Evolutionary conservation across 768 basidiomycete genomes (phyloP), one percentile per base, ranked within the genome.

Genomic region (Leccinum rimulosum): DNA sequence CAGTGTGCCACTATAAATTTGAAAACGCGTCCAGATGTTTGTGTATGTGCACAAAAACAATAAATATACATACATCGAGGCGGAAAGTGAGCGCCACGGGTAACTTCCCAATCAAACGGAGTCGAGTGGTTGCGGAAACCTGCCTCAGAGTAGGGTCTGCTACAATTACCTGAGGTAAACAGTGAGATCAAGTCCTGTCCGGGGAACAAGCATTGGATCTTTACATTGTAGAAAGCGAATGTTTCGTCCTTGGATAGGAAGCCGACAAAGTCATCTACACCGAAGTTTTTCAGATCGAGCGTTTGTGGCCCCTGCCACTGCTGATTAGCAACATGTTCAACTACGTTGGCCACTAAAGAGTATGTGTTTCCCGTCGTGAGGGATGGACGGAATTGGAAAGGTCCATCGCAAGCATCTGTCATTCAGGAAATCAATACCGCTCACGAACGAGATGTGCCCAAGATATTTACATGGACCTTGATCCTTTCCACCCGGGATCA

Each of bases 71-170:
- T 36, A 59, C 61, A 0, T 40, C 43, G n/a, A 62, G 14, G 36
- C 30, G 27, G 47, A 62, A 62, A 17, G 3, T 28, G n/a, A 59
- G 33, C 10, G n/a, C 6, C 11, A 59, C 33, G 6, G 43, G 36
- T 0, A 1, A 50, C 30, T 27, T 25, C 43, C 53, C 12, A n/a
- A 49, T 22, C 50, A 55, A 56, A 7, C 61, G 61, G 30, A 62
- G 61, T 49, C 61, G 58, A 52, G 58, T 62, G 30, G 1, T 59
- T 22, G n/a, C 43, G 2, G 61, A 43, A 40, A 59, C 17, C n/a
- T 62, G 54, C 14, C 52, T 52, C 36, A 51, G 22, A 27, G 61
- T 59, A 5, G 61, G 61, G 30, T 62, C 61, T 9, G 58, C 61
- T 17, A 59, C 61, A 22, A 59, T 12, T 22, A 62, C 61, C 61